Evolutionary conservation across 768 basidiomycete genomes (phyloP).

Genomic region (Suillus plorans): DNA sequence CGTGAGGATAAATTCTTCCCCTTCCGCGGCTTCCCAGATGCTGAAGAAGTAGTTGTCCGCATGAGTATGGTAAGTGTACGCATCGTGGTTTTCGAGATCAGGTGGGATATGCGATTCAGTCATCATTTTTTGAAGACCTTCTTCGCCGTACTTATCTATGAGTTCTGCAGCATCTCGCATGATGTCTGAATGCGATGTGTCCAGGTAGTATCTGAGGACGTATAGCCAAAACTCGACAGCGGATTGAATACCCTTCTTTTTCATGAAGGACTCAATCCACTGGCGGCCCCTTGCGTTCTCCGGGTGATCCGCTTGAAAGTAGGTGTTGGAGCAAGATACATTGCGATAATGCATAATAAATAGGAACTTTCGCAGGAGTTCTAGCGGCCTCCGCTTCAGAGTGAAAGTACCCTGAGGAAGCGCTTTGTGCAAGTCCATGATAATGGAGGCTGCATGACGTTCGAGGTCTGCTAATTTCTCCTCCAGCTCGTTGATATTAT

Average conservation of each 20-base stretch:
- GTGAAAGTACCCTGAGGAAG: background rate
- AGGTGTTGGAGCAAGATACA: background rate
- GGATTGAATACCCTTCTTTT: background rate
- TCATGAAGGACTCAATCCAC: background rate
- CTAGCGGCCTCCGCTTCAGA: background rate
- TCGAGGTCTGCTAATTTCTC: slow-evolving; percentile 30
- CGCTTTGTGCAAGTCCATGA: slow-evolving; percentile 8
- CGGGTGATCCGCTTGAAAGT: background rate
- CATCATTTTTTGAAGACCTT: background rate
- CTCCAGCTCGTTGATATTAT: slow-evolving; percentile 29
- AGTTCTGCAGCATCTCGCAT: background rate
- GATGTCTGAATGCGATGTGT: background rate
- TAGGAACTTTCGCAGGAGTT: background rate
- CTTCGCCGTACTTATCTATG: background rate
- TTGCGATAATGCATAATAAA: background rate
- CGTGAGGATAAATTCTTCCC: slow-evolving; percentile 34
- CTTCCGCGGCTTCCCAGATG: slow-evolving; percentile 33
- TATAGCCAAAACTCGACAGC: background rate
- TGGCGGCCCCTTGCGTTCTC: background rate
- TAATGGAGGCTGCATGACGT: slow-evolving; percentile 23
- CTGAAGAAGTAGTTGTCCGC: slow-evolving; percentile 16
- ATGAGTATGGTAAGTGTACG: slow-evolving; percentile 25
- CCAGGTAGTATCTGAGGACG: background rate
- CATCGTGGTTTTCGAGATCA: slow-evolving; percentile 18
- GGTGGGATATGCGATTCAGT: background rate